Percentiles rank a stretch among this genome's conserved stretches.
Conservation (phyloP, 139 green algal genomes). For the Chlorella sp. region DNA sequence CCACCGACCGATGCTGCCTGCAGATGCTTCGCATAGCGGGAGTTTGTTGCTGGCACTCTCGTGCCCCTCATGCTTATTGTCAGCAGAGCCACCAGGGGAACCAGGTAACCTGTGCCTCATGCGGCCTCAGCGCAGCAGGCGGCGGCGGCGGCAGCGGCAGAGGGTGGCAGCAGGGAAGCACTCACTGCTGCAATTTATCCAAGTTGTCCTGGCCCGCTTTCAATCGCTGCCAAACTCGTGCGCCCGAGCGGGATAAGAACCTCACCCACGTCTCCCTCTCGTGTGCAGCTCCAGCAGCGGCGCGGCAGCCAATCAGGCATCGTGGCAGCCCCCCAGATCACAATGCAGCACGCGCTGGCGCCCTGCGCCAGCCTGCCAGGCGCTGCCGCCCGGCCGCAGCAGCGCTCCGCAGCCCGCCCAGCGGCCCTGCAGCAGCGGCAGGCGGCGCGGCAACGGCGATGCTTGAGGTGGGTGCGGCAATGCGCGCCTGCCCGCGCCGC, state of each 20-base stretch:
- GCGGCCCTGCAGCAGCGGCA: not conserved
- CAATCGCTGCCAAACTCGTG: not conserved
- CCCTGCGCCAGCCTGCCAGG: not conserved
- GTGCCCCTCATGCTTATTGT: no score
- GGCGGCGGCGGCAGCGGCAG: not conserved
- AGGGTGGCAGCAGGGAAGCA: not conserved
- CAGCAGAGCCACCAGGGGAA: no score
- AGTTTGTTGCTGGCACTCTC: no score
- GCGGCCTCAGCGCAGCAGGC: no score
- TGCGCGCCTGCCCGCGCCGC: not conserved
- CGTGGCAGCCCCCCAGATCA: not conserved
- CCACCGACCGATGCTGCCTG: no score
- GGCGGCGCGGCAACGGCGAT: not conserved
- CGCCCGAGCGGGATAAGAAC: not conserved
- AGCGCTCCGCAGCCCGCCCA: not conserved
- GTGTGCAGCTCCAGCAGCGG: not conserved
- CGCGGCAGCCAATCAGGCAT: not conserved
- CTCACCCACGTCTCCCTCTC: not conserved
- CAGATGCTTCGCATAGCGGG: no score
- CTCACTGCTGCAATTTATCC: not conserved
- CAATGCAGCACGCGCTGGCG: not conserved
- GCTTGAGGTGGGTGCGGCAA: not conserved
- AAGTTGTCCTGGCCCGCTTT: not conserved
- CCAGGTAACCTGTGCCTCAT: no score
- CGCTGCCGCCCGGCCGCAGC: not conserved